A percentile compares a stretch with the other conserved stretches of the same genome.
Evolutionary conservation across 2,329 filamentous ascomycete species (phyloP).

Genomic region (Dothideomycetes sp.): DNA sequence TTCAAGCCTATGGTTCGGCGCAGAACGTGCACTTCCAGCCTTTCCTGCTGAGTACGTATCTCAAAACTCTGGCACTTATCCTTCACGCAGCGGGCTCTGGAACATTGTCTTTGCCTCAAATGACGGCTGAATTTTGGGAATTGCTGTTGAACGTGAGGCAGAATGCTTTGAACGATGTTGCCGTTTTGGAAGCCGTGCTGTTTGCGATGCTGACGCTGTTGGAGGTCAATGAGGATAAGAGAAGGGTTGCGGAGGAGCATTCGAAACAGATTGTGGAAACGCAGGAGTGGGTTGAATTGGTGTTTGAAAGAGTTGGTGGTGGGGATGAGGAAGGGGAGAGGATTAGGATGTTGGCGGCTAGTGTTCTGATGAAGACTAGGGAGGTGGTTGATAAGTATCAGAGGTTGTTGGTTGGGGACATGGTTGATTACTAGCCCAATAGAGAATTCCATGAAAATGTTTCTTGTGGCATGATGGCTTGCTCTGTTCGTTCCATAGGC

Average conservation of each 20-base stretch:
- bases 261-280: conserved; percentile 75
- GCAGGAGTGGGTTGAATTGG: conserved; percentile 69
- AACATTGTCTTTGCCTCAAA: conserved; percentile 63
- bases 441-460: too few relatives aligned
- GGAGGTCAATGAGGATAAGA: conserved; percentile 68
- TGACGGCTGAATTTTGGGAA: conserved; percentile 78
- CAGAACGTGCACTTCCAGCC: conserved; percentile 62
- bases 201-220: conserved; percentile 71
- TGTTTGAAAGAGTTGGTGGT: conserved; percentile 51
- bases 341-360: conserved; percentile 69
- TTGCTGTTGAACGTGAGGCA: conserved; percentile 65
- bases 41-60: conserved; percentile 65
- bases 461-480: too few relatives aligned
- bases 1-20: conserved; percentile 23
- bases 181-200: conserved; percentile 64
- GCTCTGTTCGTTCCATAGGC: too few relatives aligned
- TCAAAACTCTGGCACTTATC: conserved; percentile 78
- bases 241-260: conserved; percentile 62
- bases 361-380: conserved; percentile 64
- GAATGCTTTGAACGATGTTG: conserved; percentile 33
- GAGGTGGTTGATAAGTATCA: conserved; percentile 80
- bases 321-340: conserved; percentile 59
- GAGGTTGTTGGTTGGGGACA: conserved; percentile 63
- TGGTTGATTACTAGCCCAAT: conserved; percentile 32
- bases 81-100: conserved; percentile 76